Percentiles rank a stretch among this genome's conserved stretches.
These are phyloP conservation scores for Pneumocystis carinii DNA, from an alignment of 1,139 yeast genomes.

Conservation along the genomic window DNA sequence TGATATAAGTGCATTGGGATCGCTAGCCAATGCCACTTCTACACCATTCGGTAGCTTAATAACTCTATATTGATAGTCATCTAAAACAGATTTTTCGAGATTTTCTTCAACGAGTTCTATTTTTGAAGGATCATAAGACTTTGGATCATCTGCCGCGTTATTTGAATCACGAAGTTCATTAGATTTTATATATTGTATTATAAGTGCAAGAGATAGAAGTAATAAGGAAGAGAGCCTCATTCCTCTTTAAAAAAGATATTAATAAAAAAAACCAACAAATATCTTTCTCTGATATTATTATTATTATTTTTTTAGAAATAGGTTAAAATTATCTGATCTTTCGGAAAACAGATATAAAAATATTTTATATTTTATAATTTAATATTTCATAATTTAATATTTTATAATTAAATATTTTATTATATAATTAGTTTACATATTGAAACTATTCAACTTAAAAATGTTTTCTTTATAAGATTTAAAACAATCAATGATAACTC, in stretches of 20 bases:
- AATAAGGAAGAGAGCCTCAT: background rate
- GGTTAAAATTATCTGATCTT: too few species aligned
- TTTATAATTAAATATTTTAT: too few species aligned
- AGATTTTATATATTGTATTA: background rate
- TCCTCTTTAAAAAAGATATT: background rate
- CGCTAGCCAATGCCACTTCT: slow-evolving; percentile 64
- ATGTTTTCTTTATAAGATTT: too few species aligned
- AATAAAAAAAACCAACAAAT: too few species aligned
- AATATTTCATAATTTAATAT: too few species aligned
- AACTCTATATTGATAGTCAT: slow-evolving; percentile 35
- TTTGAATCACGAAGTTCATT: background rate
- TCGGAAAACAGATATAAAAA: too few species aligned
- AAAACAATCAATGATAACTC: too few species aligned
- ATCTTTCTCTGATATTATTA: too few species aligned
- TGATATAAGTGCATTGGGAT: slow-evolving; percentile 73
- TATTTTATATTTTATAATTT: too few species aligned
- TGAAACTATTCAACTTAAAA: too few species aligned
- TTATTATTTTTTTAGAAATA: too few species aligned
- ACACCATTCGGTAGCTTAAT: slow-evolving; percentile 53
- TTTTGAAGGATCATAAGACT: background rate
- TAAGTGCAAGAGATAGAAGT: background rate
- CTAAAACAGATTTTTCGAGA: background rate
- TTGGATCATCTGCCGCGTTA: background rate
- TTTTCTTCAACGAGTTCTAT: background rate
- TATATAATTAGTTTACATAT: too few species aligned